Conservation (phyloP, 805 yeast species). For the Teunomyces barrocoloradensis region DNA sequence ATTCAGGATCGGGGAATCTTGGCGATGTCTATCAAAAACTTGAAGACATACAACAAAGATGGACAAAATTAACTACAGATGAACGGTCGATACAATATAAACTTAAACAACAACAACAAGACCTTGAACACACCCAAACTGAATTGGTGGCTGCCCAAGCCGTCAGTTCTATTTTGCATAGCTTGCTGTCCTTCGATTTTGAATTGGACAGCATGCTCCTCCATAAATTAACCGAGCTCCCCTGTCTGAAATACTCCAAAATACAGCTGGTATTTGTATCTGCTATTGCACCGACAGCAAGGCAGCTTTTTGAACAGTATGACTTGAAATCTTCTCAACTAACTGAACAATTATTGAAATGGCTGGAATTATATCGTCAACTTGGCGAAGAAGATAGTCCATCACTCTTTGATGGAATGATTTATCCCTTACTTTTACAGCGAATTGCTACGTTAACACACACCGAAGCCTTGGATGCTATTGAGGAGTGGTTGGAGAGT, state of each 20-base stretch:
- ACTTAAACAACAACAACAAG: not conserved
- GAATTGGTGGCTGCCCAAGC: slow-evolving; percentile 6
- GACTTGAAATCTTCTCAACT: slow-evolving; percentile 7
- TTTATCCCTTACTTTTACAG: slow-evolving; percentile 9
- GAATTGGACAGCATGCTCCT: not conserved
- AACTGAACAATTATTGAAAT: slow-evolving; percentile 9
- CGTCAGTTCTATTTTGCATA: not conserved
- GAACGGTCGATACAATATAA: slow-evolving; percentile 4
- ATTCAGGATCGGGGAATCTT: slow-evolving; percentile 11
- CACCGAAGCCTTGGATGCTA: slow-evolving; percentile 8
- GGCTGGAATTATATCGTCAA: slow-evolving; percentile 15
- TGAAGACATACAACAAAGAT: slow-evolving; percentile 12
- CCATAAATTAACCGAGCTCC: not conserved
- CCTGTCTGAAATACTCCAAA: not conserved
- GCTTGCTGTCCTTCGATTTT: not conserved
- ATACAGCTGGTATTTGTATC: slow-evolving; percentile 11
- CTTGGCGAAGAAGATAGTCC: not conserved
- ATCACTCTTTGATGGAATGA: slow-evolving; percentile 19
- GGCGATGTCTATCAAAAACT: slow-evolving; percentile 12
- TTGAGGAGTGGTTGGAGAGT: slow-evolving; percentile 15
- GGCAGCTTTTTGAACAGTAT: slow-evolving; percentile 9
- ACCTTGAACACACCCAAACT: not conserved
- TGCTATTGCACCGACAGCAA: slow-evolving; percentile 3
- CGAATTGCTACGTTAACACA: not conserved
- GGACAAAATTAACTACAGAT: slow-evolving; percentile 12